Percentiles rank a stretch among this genome's conserved stretches.
phyloP scores from a whole-genome alignment of 495 filamentous ascomycete genomes.

The Margaritispora aquatica region DNA sequence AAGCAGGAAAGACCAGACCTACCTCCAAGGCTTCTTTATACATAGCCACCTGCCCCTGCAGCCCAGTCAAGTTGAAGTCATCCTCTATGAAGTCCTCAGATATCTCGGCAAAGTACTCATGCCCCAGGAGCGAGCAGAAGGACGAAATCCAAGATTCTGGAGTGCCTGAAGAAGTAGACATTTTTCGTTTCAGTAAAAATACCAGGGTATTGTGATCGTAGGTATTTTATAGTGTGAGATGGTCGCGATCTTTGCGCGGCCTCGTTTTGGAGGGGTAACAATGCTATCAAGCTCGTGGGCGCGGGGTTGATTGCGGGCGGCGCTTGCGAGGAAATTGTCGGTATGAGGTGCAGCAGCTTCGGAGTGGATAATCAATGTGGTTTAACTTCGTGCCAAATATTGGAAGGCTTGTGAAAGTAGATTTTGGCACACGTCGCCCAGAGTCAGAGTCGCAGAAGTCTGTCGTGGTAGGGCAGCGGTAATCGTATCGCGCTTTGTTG shows the following conservation, averaged over 20 bases:
- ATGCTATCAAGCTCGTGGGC: neutral
- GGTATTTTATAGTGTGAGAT: neutral
- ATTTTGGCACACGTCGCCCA: neutral
- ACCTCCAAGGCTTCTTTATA: conserved; percentile 86
- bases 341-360: neutral
- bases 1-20: conserved; percentile 3
- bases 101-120: conserved; percentile 98
- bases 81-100: conserved; percentile 99
- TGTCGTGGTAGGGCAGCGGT: neutral
- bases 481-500: neutral
- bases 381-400: neutral
- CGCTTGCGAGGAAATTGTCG: neutral
- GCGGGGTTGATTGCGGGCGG: neutral
- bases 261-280: neutral
- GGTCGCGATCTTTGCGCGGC: neutral
- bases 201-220: neutral
- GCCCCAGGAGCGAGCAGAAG: conserved; percentile 90
- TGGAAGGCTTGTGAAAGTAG: neutral
- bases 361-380: no score
- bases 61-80: conserved; percentile 96
- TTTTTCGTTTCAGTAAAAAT: conserved; percentile 16
- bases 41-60: conserved; percentile 94
- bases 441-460: neutral
- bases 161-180: conserved; percentile 72
- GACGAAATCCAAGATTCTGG: conserved; percentile 96